Evolutionary conservation across 305 asterid genomes (phyloP).

Genomic region (Fraxinus ornus): DNA sequence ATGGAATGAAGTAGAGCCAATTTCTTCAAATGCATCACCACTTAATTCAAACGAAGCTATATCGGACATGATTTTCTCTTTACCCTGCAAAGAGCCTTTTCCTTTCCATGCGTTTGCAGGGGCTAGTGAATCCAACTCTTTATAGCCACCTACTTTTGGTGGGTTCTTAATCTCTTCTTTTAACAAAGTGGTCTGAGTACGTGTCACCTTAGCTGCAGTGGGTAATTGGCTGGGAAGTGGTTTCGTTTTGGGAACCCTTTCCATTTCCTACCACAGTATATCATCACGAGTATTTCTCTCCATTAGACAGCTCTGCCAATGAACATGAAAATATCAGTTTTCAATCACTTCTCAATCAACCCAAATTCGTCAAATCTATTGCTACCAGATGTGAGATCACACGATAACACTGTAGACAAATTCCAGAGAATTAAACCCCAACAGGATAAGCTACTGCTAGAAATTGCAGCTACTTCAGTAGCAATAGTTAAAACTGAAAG

Average conservation of each 20-base stretch:
- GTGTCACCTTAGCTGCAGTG: slow-evolving; percentile 32
- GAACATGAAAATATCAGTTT: slow-evolving; percentile 21
- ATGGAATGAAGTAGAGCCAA: slow-evolving; percentile 81
- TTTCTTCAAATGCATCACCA: slow-evolving; percentile 65
- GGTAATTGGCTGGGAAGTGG: slow-evolving; percentile 55
- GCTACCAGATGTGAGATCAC: background rate
- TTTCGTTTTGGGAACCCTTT: slow-evolving; percentile 58
- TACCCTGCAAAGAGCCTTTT: slow-evolving; percentile 49
- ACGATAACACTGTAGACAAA: background rate
- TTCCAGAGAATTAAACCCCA: background rate
- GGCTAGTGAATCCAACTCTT: slow-evolving; percentile 32
- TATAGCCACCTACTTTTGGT: slow-evolving; percentile 32
- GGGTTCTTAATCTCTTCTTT: slow-evolving; percentile 43
- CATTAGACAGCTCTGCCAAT: slow-evolving; percentile 30
- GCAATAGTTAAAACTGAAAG: background rate
- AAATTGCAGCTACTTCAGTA: background rate
- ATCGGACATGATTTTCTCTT: slow-evolving; percentile 59
- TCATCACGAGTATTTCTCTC: slow-evolving; percentile 46
- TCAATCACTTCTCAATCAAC: slow-evolving; percentile 19
- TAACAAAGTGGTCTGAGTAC: slow-evolving; percentile 33
- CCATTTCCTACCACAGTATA: slow-evolving; percentile 55
- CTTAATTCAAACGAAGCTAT: slow-evolving; percentile 53
- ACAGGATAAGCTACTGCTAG: background rate
- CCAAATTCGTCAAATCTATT: slow-evolving; percentile 13
- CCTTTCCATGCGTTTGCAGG: slow-evolving; percentile 61